These are phyloP conservation scores for Nissolia schottii DNA, from an alignment of 306 rosid genomes.

Conservation along the genomic window DNA sequence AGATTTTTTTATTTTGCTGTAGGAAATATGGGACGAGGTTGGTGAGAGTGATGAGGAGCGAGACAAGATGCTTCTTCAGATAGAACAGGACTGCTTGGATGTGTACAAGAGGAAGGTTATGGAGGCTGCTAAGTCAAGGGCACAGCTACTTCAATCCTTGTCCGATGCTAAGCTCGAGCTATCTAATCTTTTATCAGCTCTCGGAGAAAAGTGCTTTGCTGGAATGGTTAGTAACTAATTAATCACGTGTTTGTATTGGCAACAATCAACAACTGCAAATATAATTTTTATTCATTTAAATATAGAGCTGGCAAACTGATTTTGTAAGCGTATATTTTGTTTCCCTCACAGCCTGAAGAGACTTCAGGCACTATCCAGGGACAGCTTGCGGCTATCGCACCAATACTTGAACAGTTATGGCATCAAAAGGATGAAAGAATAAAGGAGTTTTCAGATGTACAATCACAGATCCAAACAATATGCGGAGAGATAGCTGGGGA, in stretches of 20 bases:
- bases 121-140: slow-evolving; percentile 81
- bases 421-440: slow-evolving; percentile 80
- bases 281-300: neutral
- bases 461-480: slow-evolving; percentile 75
- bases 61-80: slow-evolving; percentile 87
- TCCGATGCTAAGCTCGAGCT: slow-evolving; percentile 74
- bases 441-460: slow-evolving; percentile 74
- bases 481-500: slow-evolving; percentile 82
- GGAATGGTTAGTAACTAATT: slow-evolving; percentile 32
- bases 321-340: neutral
- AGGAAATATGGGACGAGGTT: slow-evolving; percentile 98
- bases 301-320: neutral
- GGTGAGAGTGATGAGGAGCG: slow-evolving; percentile 88
- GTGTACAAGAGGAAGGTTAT: slow-evolving; percentile 90
- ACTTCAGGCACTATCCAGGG: slow-evolving; percentile 38
- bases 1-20: slow-evolving; percentile 11
- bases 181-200: slow-evolving; percentile 71
- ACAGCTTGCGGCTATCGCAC: slow-evolving; percentile 72
- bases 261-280: neutral
- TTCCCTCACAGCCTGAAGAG: slow-evolving; percentile 35
- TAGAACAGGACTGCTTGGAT: slow-evolving; percentile 86
- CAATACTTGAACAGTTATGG: slow-evolving; percentile 72
- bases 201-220: slow-evolving; percentile 51
- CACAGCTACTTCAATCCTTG: slow-evolving; percentile 72
- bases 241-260: neutral